Base-by-base conservation (phyloP, 1,139 yeast genomes). In the Groenewaldozyma sp. region DNA sequence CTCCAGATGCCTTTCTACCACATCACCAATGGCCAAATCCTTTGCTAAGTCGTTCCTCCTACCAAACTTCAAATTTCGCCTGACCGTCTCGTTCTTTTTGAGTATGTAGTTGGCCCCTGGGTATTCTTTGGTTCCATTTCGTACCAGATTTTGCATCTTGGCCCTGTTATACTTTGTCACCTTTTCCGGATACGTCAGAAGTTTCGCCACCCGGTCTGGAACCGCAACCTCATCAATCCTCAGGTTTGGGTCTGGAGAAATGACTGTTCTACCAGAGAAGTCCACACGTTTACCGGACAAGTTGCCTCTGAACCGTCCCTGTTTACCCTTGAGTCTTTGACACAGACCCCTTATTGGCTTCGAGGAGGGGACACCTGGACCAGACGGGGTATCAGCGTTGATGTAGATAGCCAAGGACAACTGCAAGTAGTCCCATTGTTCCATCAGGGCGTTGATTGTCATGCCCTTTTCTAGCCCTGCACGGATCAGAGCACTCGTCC, bases 221-320 rank as follows among this genome's bases (percentile, higher is more conserved):
- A 93, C 97, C 0, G 98, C 98, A 36, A 93, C 98, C 64, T 91
- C 95, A 62, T 91, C 97, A 49, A 93, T 86, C 33, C 81, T 71
- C 52, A 93, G 70, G 61, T 93, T 93, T 26, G 98, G 99, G 66
- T 93, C 99, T 0, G 99, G 99, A 1, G 98, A 91, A 59, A 93
- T 91, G 52, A 93, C 99, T 0, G 98, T 93, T 68, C 99, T 77
- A 39, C 94, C 98, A 0, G 97, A 88, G 60, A 93, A 93, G 62
- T 93, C 99, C 32, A 93, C 99, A 68, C 99, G 83, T 62, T 93
- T 93, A 62, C 99, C 99, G 1, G 96, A 87, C 51, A 93, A 67
- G 58, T 93, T 93, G 49, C 99, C 99, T 70, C 99, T 75, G 65
- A 93, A 93, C 59, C 99, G 82, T 55, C 99, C 99, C 63, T 91